Evolutionary conservation across 257 asterid genomes (phyloP).

Genomic region (Rehmannia glutinosa): DNA sequence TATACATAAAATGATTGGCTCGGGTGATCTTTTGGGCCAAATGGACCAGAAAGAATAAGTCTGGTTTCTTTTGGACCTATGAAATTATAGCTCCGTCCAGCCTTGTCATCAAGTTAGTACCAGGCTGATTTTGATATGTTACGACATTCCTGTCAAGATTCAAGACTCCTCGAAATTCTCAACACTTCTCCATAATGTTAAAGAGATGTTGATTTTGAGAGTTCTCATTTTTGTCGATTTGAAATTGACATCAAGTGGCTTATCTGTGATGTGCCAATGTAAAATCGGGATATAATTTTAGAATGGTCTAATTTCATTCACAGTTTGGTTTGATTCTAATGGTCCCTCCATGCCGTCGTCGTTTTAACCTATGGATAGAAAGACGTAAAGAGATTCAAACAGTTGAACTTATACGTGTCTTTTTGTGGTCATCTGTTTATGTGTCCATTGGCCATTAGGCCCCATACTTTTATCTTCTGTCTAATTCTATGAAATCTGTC

Average conservation of each 20-base stretch:
- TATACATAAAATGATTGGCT: too few relatives aligned
- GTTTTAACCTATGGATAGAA: neutral
- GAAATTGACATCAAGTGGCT: neutral
- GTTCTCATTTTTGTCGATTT: neutral
- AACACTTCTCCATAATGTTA: too few relatives aligned
- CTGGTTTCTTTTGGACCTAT: too few relatives aligned
- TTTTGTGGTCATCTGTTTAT: neutral
- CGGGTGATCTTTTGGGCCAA: too few relatives aligned
- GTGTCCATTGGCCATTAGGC: neutral
- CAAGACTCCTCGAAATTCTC: too few relatives aligned
- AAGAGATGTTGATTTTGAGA: too few relatives aligned
- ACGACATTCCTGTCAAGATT: too few relatives aligned
- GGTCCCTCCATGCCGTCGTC: neutral
- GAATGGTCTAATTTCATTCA: neutral
- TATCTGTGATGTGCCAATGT: neutral
- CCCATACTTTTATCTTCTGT: neutral
- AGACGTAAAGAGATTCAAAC: neutral
- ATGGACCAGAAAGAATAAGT: too few relatives aligned
- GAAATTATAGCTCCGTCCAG: too few relatives aligned
- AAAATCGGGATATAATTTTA: neutral
- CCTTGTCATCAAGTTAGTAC: too few relatives aligned
- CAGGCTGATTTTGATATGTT: too few relatives aligned
- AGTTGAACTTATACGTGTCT: neutral
- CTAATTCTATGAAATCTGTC: neutral
- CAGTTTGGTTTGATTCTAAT: neutral